phyloP scores from a whole-genome alignment of 441 rosid species.

The Cnidoscolus chayamansa region DNA sequence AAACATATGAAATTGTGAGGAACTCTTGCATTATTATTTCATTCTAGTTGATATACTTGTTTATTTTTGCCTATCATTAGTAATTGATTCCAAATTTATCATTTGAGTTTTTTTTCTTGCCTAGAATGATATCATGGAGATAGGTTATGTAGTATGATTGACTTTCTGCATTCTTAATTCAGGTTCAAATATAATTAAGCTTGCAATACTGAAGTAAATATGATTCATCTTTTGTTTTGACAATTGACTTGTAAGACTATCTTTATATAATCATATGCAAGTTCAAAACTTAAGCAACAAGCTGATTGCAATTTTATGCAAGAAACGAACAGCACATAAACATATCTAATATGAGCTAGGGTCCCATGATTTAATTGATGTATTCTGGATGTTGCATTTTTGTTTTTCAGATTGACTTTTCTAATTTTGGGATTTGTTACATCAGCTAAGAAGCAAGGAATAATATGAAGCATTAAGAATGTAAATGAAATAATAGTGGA shows the following conservation, averaged over 20 bases:
- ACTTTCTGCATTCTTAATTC: not conserved
- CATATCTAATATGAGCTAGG: not conserved
- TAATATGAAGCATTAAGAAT: not conserved
- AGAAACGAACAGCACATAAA: not conserved
- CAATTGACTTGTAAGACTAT: not conserved
- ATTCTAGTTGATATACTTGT: conserved; percentile 7
- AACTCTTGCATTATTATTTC: conserved; percentile 8
- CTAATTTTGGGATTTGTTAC: not conserved
- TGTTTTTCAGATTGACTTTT: not conserved
- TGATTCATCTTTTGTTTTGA: conserved; percentile 3
- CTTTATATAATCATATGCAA: not conserved
- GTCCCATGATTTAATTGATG: conserved; percentile 7
- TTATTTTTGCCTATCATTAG: not conserved
- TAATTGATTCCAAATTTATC: not conserved
- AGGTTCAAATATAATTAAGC: not conserved
- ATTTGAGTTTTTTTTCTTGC: conserved; percentile 8
- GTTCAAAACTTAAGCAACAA: not conserved
- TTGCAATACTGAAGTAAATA: not conserved
- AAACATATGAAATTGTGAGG: conserved; percentile 72
- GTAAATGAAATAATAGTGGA: not conserved
- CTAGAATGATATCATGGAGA: not conserved
- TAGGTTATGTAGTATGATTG: not conserved
- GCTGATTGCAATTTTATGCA: not conserved
- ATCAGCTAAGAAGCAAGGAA: not conserved
- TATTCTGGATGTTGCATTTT: not conserved